Base-by-base conservation (phyloP, 2,329 filamentous ascomycete species). In the Metarhizium guizhouense region DNA sequence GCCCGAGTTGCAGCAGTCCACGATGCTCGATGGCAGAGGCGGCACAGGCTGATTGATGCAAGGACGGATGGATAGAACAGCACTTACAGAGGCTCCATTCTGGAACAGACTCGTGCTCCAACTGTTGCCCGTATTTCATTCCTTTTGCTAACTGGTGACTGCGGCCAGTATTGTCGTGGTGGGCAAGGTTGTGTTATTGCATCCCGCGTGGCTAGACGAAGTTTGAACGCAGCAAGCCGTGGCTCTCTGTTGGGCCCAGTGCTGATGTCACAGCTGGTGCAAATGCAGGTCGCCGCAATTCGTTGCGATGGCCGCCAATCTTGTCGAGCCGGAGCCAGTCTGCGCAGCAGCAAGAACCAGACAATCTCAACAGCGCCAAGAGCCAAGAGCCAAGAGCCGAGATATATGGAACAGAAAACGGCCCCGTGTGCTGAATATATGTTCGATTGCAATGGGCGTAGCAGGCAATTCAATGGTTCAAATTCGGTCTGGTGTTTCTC, bases 51-150 rank as follows among this genome's bases (percentile, higher is more conserved):
- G 48, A 34, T 38, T 11, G 11, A n/a, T 16, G 6, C 29, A 10
- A 6, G 20, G 47, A 49, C 16, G 32, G 25, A 4, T 25, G 25
- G 25, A 25, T 25, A 4, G 25, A 25, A 25, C 25, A 25, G 25
- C 25, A 74, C 77, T 66, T 75, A 89, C 86, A 86, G 61, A 89
- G 79, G 65, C 82, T 87, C 88, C 88, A 94, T 81, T 87, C 84
- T 60, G 88, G 88, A 65, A 91, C 88, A 50, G 88, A 92, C 69
- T 88, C 81, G 71, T 83, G 79, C 67, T 86, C 83, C 59, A 94
- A 79, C 58, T 83, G 86, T 61, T 70, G 61, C 56, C 72, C 72
- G 63, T 70, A 74, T 63, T 74, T 74, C 72, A 74, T 74, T 53
- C 25, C 52, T 67, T 30, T 40, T 30, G 25, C 45, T 16, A 14